Evolutionary conservation across 1,139 yeast species (phyloP), one percentile per base, ranked within the genome.

Genomic region (Entelexis paramagnoliae): DNA sequence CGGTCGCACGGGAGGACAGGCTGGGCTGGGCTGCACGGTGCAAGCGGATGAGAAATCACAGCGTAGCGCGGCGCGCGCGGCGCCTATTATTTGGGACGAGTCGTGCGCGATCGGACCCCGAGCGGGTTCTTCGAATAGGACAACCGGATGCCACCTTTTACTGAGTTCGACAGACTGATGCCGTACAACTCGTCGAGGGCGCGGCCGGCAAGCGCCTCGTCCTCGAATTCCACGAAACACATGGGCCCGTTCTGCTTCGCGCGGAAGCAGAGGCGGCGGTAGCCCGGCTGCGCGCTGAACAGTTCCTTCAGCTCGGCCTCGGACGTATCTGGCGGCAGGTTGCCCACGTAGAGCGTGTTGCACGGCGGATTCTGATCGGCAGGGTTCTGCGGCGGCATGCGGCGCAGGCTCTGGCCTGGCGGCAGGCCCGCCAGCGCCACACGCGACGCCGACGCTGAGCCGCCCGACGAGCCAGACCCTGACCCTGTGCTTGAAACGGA

Each of bases 331-430:
- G 96, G 96, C 3, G 98, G 98, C 62, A 91, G 75, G 66, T 91
- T 91, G 22, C 98, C 98, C 49, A 91, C 98, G 63, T 91, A 91
- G 53, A 91, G 73, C 0, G 98, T 91, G 66, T 91, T 91, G 71
- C 98, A 91, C 8, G 98, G 98, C 10, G 98, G 98, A 64, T 91
- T 91, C 69, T 91, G 98, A 68, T 91, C 98, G 2, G 98, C 98
- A 1, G 98, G 98, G 62, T 91, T 91, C 2, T 96, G 96, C 4
- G 97, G 97, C 1, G 96, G 96, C 35, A 96, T 89, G 28, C 52
- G 53, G 11, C 24, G 89, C 69, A 34, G 13, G 39, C 28, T 42
- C 46, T 42, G 46, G 5, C 22, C 26, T 10, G 44, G 9, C 26
- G 33, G 44, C 19, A 28, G 9, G 3, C 32, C 29, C 9, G 42